Base-by-base conservation (phyloP, 2,329 filamentous ascomycete species). In the Talaromyces amestolkiae region DNA sequence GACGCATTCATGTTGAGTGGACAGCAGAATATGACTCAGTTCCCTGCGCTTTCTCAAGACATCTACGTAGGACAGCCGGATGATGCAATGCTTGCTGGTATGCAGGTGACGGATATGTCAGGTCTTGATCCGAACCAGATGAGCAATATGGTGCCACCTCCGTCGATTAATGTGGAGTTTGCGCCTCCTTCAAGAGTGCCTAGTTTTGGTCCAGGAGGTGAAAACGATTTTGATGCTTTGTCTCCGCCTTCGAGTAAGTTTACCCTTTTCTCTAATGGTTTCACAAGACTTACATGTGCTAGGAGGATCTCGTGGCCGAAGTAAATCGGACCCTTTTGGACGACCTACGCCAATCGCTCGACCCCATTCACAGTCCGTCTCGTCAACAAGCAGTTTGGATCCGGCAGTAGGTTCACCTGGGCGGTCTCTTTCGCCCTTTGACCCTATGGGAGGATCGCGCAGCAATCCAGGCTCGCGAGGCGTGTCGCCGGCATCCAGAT, bases 81-180 rank as follows among this genome's bases (percentile, higher is more conserved):
- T 39, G 81, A 83, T 61, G 83, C 85, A 63, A 80, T 81, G 3
- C 77, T 82, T 61, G 76, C 83, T 67, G 78, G 76, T 66, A 72
- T 78, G 63, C 80, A 83, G 69, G 78, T 71, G 41, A 65, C 83
- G 43, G 80, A 76, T 65, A 79, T 82, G 27, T 76, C 77, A n/a
- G 79, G 79, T 27, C 76, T 79, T 35, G 90, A 93, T 65, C 85
- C 91, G 74, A 86, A 87, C 6, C 88, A 86, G 74, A 87, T 86
- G 54, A 86, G 89, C 59, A 85, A 91, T 70, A 95, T 96, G 89
- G 90, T 90, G 3, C 91, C 93, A n/a, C 93, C 93, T n/a, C 93
- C 93, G 0, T 91, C 93, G 61, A 97, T 97, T 78, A 96, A 95
- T 74, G 95, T 97, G 71, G 91, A 97, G 75, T 93, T 92, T 76